Evolutionary conservation across 257 asterid species (phyloP).

Genomic region (Solanum pimpinellifolium): DNA sequence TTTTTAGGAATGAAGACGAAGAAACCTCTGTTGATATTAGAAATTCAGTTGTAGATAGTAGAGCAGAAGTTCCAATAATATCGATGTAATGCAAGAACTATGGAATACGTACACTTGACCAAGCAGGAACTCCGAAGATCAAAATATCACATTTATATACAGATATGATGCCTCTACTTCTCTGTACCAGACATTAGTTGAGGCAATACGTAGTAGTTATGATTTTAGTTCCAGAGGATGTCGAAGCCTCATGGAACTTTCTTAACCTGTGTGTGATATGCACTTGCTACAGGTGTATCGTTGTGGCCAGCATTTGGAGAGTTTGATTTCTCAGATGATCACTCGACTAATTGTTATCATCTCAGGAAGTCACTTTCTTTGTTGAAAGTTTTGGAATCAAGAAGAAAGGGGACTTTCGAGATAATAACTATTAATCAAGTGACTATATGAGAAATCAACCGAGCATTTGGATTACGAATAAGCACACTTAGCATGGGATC

Average conservation of each 20-base stretch:
- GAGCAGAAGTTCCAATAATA: conserved; percentile 73
- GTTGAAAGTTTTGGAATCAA: not conserved
- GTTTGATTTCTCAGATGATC: not conserved
- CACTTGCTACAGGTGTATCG: conserved; percentile 10
- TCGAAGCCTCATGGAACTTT: not conserved
- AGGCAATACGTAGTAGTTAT: not conserved
- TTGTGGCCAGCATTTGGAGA: not conserved
- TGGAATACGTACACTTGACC: conserved; percentile 6
- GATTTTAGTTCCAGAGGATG: not conserved
- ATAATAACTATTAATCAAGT: not conserved
- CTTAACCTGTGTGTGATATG: not conserved
- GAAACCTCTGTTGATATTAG: conserved; percentile 41
- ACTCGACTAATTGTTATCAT: not conserved
- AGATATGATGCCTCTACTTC: not conserved
- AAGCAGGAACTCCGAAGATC: conserved; percentile 42
- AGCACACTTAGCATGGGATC: not conserved
- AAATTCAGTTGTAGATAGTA: conserved; percentile 27
- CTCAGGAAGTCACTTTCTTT: not conserved
- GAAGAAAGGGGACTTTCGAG: not conserved
- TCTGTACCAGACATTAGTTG: not conserved
- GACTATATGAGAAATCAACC: not conserved
- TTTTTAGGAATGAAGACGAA: conserved; percentile 48
- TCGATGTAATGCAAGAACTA: conserved; percentile 25
- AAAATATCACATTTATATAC: not conserved
- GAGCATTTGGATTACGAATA: not conserved